Evolutionary conservation across 176 grass and related monocot genomes (phyloP), one percentile per base, ranked within the genome.

Genomic region (Panicum miliaceum): DNA sequence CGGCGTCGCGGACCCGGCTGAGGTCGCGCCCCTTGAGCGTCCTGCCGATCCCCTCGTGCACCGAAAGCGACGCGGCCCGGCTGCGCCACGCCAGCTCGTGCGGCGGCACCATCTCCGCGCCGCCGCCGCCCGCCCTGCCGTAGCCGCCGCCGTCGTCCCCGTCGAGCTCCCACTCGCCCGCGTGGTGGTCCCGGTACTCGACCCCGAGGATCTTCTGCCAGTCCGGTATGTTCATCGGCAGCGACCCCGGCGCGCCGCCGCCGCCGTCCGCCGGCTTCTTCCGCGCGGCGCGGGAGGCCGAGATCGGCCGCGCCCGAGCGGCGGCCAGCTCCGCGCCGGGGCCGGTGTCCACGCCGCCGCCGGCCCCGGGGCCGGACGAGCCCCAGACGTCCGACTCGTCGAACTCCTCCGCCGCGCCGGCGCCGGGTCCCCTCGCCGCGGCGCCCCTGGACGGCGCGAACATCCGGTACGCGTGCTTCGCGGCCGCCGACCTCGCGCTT

Each of bases 1-100:
- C 90, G n/a, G 93, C 96, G 73, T 98, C 92, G 12, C 96, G 87
- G 67, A 98, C 91, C 4, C 93, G 87, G 84, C 96, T 95, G 82
- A 98, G 89, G 85, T 98, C 96, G 3, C 93, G 91, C 18, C 96
- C 96, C 88, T 98, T 98, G 47, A 98, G 96, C 43, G 96, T 98
- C 76, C 96, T 41, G 3, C 96, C 96, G 68, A 93, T 47, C 79
- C 96, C 96, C 84, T 98, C 92, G 53, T 98, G 93, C 80, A 98
- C 96, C 80, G 96, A 98, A 72, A 91, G 38, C 16, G 91, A 91
- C 69, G 91, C 78, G 16, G 87, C 84, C 9, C 90, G 89, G 91
- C 90, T 80, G 35, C 80, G 82, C 71, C 87, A 91, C 79, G 87
- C 88, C 56, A 95, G 88, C 89, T 98, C 96, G 76, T 98, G 96